A percentile compares a stretch with the other conserved stretches of the same genome.
Evolutionary conservation across 306 rosid species (phyloP).

Genomic region (Senna siamea): DNA sequence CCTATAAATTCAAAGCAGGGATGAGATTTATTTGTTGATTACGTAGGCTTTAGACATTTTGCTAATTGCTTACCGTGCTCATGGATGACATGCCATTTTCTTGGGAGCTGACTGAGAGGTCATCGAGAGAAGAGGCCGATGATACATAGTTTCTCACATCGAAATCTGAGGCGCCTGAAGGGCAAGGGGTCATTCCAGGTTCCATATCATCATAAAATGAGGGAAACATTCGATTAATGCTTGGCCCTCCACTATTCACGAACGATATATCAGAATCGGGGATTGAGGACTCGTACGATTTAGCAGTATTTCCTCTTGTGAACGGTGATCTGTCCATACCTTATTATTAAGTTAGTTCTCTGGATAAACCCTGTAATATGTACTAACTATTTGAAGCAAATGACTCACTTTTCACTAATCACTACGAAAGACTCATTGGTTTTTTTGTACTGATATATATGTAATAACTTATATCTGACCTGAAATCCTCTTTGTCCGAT

Average conservation of each 20-base stretch:
- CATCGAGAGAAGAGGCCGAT: too few relatives aligned
- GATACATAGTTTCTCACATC: background rate
- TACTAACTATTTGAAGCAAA: background rate
- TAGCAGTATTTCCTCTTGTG: conserved; percentile 37
- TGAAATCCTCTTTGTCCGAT: conserved; percentile 51
- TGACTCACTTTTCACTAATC: background rate
- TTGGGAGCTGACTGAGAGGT: conserved; percentile 46
- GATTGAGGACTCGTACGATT: conserved; percentile 43
- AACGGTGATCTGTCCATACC: conserved; percentile 71
- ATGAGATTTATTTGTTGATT: background rate
- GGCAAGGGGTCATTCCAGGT: conserved; percentile 37
- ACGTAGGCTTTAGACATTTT: background rate
- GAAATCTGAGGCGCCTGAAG: conserved; percentile 53
- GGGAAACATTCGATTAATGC: conserved; percentile 54
- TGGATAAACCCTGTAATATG: conserved; percentile 17
- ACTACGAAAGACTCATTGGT: too few relatives aligned
- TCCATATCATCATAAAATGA: conserved; percentile 48
- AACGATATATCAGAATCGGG: conserved; percentile 69
- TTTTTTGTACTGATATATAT: too few relatives aligned
- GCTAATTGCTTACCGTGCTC: conserved; percentile 37
- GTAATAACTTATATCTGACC: conserved; percentile 42
- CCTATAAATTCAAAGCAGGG: conserved; percentile 49
- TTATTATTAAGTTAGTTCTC: conserved; percentile 42
- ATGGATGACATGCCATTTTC: conserved; percentile 49
- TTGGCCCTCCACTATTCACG: conserved; percentile 68